These are phyloP conservation scores for Cladorrhinum sp. DNA, from an alignment of 2,329 filamentous ascomycete genomes.

Conservation along the genomic window DNA sequence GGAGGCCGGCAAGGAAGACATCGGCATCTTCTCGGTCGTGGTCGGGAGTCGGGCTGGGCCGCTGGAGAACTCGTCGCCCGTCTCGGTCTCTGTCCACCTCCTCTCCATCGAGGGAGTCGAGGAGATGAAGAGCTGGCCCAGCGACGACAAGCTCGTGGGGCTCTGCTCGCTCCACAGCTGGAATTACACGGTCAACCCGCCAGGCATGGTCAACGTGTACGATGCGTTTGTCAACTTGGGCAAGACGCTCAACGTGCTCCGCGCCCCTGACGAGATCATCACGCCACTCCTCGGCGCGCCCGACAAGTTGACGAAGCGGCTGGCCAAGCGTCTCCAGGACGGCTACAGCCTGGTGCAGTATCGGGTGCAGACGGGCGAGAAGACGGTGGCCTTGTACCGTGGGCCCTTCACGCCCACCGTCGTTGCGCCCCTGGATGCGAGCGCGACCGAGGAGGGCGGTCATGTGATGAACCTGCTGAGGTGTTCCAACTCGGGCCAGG, in stretches of 20 bases:
- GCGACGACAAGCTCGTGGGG: conserved; percentile 27
- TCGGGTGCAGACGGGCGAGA: conserved; percentile 39
- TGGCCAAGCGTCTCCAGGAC: conserved; percentile 29
- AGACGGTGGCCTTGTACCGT: conserved; percentile 36
- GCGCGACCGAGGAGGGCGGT: conserved; percentile 5
- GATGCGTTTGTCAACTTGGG: conserved; percentile 29
- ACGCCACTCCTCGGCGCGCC: background rate
- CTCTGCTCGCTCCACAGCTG: conserved; percentile 40
- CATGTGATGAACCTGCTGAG: background rate
- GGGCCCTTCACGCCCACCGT: conserved; percentile 37
- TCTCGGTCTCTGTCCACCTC: conserved; percentile 35
- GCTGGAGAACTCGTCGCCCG: conserved; percentile 27
- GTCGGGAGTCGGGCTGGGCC: conserved; percentile 36
- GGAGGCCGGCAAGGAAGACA: conserved; percentile 26
- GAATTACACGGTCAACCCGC: conserved; percentile 38
- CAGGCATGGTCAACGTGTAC: conserved; percentile 33
- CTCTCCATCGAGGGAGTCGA: conserved; percentile 38
- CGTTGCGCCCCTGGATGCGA: conserved; percentile 10
- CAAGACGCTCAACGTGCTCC: background rate
- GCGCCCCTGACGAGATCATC: background rate
- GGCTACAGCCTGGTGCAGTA: conserved; percentile 40
- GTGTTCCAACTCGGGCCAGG: conserved; percentile 34
- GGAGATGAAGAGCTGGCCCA: conserved; percentile 25
- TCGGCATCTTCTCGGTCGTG: conserved; percentile 34
- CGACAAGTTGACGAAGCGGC: conserved; percentile 4